Conservation (phyloP, 371 early-diverging fungal species). For the Chytridium lagenaria region DNA sequence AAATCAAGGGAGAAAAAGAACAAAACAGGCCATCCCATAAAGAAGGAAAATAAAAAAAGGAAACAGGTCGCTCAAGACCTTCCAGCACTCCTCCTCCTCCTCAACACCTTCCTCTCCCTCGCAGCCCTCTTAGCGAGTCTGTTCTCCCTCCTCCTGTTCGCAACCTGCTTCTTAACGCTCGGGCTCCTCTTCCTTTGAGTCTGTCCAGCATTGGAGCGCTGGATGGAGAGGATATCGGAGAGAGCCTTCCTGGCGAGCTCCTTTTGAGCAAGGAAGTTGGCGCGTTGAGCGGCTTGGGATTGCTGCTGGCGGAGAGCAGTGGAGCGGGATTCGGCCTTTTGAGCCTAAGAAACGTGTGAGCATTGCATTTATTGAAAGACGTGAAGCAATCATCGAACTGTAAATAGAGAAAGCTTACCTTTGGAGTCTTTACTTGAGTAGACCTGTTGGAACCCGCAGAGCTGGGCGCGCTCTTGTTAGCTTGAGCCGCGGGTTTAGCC, state of each 20-base stretch:
- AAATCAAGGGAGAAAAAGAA: too few relatives aligned
- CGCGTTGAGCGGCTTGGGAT: neutral
- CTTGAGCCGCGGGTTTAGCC: too few relatives aligned
- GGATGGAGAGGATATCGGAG: neutral
- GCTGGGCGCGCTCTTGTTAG: too few relatives aligned
- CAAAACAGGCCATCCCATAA: neutral
- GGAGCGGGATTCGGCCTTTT: neutral
- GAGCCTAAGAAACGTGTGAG: neutral
- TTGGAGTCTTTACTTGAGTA: neutral
- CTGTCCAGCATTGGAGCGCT: neutral
- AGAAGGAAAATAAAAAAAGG: constrained; percentile 12
- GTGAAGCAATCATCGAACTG: too few relatives aligned
- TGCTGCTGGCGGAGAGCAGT: neutral
- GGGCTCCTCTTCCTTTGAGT: neutral
- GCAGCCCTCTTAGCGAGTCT: neutral
- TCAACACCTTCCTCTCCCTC: neutral
- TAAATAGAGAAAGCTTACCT: neutral
- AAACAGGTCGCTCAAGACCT: constrained; percentile 52
- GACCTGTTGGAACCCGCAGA: neutral
- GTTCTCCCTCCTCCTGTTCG: neutral
- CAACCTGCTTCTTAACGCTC: neutral
- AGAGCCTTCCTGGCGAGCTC: neutral
- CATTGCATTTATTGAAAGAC: too few relatives aligned
- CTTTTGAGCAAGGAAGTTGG: neutral
- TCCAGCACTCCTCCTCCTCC: neutral